Evolutionary conservation across 1,284 basidiomycete genomes (phyloP).

Genomic region (Microbotryum intermedium): DNA sequence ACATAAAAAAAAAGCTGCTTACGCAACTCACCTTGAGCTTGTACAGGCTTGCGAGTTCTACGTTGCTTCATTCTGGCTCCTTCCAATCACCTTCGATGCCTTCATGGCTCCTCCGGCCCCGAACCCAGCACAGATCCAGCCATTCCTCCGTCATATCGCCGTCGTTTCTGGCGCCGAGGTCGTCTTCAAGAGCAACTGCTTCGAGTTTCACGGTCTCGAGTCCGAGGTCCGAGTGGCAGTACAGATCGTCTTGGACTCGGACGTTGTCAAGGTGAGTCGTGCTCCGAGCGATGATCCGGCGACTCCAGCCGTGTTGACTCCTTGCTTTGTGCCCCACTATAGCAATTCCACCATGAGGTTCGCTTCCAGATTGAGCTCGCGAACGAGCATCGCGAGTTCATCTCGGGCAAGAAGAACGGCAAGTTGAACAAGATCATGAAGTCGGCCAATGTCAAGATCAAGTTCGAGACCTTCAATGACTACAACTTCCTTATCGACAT

Average conservation of each 20-base stretch:
- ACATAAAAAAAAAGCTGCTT: not conserved
- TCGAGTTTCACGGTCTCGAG: slow-evolving; percentile 95
- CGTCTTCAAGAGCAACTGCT: slow-evolving; percentile 95
- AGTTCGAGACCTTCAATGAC: slow-evolving; percentile 98
- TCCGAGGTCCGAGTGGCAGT: slow-evolving; percentile 81
- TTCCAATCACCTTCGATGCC: slow-evolving; percentile 87
- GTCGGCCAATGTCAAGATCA: slow-evolving; percentile 90
- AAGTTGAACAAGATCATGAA: slow-evolving; percentile 99
- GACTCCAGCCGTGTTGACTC: not conserved
- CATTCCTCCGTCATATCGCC: slow-evolving; percentile 77
- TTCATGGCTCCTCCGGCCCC: slow-evolving; percentile 68
- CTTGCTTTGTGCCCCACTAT: not conserved
- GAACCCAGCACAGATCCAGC: slow-evolving; percentile 74
- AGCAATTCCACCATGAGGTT: slow-evolving; percentile 93
- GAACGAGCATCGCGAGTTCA: slow-evolving; percentile 97
- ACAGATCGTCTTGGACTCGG: slow-evolving; percentile 76
- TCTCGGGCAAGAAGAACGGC: slow-evolving; percentile 95
- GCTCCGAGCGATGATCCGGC: not conserved
- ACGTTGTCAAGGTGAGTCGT: slow-evolving; percentile 67
- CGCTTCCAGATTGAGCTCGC: slow-evolving; percentile 97
- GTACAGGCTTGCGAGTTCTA: slow-evolving; percentile 86
- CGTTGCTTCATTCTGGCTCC: slow-evolving; percentile 88
- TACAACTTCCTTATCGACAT: slow-evolving; percentile 96
- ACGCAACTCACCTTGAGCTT: slow-evolving; percentile 3
- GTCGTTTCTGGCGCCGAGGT: slow-evolving; percentile 83